A percentile compares a stretch with the other conserved stretches of the same genome.
These are phyloP conservation scores for Neopestalotiopsis rosae DNA, from an alignment of 2,329 filamentous ascomycete genomes.

Conservation along the genomic window DNA sequence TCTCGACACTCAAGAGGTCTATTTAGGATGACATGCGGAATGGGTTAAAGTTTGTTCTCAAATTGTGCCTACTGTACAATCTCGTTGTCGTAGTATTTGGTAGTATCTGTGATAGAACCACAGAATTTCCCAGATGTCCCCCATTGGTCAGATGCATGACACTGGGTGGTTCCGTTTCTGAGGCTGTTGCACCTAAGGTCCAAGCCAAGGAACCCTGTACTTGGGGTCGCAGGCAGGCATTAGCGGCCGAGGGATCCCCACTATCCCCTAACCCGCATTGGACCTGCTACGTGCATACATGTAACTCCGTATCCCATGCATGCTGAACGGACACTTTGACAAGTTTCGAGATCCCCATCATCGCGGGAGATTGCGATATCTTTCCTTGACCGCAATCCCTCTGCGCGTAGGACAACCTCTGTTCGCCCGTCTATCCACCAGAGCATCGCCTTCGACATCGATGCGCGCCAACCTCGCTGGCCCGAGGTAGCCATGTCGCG, in stretches of 20 bases:
- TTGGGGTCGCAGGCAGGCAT: neutral
- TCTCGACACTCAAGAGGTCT: too few relatives aligned
- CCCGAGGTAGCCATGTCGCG: conserved; percentile 22
- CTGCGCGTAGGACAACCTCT: neutral
- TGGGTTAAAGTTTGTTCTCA: too few relatives aligned
- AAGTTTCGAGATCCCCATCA: neutral
- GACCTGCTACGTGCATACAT: neutral
- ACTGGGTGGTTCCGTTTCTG: neutral
- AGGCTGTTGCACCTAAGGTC: neutral
- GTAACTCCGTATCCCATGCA: neutral
- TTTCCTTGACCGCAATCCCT: neutral
- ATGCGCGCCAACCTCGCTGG: conserved; percentile 21
- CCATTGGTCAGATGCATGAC: neutral
- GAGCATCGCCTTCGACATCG: neutral
- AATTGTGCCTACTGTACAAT: too few relatives aligned
- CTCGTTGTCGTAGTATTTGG: too few relatives aligned
- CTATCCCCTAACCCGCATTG: neutral
- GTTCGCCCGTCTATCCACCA: neutral
- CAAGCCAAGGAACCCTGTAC: neutral
- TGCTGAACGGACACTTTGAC: neutral
- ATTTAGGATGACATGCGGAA: too few relatives aligned
- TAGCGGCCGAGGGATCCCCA: neutral
- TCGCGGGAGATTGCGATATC: neutral
- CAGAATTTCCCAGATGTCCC: too few relatives aligned
- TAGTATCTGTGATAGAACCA: too few relatives aligned